Evolutionary conservation across 2,329 filamentous ascomycete genomes (phyloP), one percentile per base, ranked within the genome.

Genomic region (Stachybotrys chlorohalonatus): DNA sequence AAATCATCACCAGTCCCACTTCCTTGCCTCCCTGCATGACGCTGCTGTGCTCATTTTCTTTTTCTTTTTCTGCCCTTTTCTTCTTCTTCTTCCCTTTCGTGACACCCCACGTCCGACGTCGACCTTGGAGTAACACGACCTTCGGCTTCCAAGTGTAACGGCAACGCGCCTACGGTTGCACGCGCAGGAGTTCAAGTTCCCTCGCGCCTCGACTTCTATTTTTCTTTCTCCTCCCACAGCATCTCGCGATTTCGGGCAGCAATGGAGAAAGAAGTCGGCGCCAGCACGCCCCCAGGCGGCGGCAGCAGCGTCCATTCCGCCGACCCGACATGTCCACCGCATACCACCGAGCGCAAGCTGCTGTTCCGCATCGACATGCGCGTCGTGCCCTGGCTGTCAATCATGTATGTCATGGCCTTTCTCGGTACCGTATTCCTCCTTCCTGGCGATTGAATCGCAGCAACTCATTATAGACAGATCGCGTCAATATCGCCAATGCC

Each of bases 401-500:
- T 91, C 57, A 75, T 92, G 67, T 90, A 89, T 66, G 71, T 88
- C 47, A 73, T 88, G 51, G 85, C 85, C 45, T 89, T 89, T 63
- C 71, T 89, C 52, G 84, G 72, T 75, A 56, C 48, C 7, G 30
- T 31, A 5, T 6, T 11, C 39, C 17, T 49, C 36, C 31, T 9
- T 15, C 47, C 45, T 54, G 11, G 15, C 2, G 46, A 49, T 46
- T 42, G 7, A 31, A 30, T 31, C 15, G 24, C 13, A 42, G 39
- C 16, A 31, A 13, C 31, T 55, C 32, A 53, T 39, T 1, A 1
- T 11, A 39, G 17, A 57, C 64, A 65, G 78, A 86, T 66, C 78
- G 88, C 51, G 87, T 91, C 66, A 93, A 92, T 66, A 89, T 93
- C 63, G 85, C 84, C 68, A 92, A 92, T 70, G 89, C 88, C 31